These are phyloP conservation scores for Podospora tetraspora DNA, from an alignment of 495 filamentous ascomycete genomes.

Conservation along the genomic window DNA sequence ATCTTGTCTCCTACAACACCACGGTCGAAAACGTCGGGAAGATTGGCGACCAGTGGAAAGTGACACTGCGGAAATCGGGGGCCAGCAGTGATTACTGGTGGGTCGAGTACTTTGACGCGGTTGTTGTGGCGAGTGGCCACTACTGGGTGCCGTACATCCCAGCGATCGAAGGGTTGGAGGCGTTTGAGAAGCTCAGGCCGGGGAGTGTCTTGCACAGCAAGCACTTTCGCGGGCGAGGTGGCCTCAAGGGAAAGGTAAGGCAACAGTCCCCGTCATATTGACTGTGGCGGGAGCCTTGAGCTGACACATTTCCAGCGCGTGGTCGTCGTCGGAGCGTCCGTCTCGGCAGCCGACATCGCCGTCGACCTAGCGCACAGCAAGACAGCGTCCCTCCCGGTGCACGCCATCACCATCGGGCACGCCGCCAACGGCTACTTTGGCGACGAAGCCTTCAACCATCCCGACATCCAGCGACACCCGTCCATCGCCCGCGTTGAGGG, in stretches of 20 bases:
- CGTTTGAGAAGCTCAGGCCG: conserved; percentile 40
- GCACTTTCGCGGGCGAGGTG: conserved; percentile 53
- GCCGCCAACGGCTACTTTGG: conserved; percentile 49
- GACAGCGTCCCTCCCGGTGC: conserved; percentile 27
- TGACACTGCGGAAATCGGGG: conserved; percentile 32
- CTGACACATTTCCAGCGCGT: conserved; percentile 34
- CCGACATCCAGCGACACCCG: conserved; percentile 38
- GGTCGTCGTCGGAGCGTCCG: conserved; percentile 64
- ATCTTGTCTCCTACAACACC: conserved; percentile 34
- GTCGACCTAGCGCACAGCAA: conserved; percentile 52
- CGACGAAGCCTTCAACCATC: conserved; percentile 47
- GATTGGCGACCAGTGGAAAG: conserved; percentile 31
- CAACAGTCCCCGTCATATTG: background rate
- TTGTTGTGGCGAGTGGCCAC: conserved; percentile 69
- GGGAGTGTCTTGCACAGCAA: conserved; percentile 62
- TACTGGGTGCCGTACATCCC: conserved; percentile 65
- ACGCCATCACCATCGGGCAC: conserved; percentile 30
- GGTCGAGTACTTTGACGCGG: conserved; percentile 56
- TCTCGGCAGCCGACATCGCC: conserved; percentile 70
- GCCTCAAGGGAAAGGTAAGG: conserved; percentile 48
- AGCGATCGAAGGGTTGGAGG: conserved; percentile 46
- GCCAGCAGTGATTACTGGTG: conserved; percentile 35
- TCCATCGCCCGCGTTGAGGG: conserved; percentile 41
- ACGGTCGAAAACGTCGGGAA: conserved; percentile 36
- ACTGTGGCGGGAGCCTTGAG: background rate